Base-by-base conservation (phyloP, 257 asterid species). In the Petunia secreta region DNA sequence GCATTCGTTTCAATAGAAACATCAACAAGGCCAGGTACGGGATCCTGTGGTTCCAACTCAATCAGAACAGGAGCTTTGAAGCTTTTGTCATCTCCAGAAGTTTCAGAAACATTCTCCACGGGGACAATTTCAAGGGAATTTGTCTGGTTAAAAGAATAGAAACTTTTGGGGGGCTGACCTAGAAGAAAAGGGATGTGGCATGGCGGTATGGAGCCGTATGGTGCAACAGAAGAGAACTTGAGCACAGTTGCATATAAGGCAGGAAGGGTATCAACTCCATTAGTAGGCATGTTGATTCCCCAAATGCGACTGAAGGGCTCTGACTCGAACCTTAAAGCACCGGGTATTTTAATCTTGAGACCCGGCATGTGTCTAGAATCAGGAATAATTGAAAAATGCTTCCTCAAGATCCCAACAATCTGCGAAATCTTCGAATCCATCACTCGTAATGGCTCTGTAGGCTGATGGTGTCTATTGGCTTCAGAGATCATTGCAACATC, bases 41-140 rank as follows among this genome's bases (percentile, higher is more conserved):
- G 99, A 68, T 92, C 96, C 76, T 87, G 85, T 69, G 98, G 99
- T 86, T 95, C 98, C 87, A 95, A 90, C 81, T 95, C 97, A 80
- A 95, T 85, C 78, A 87, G 73, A 14, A 93, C 96, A n/a, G 84
- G 90, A 84, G 93, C 89, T 84, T 82, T 84, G 76, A 80, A 85
- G 82, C 79, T 85, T 62, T 89, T 88, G 85, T 87, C 91, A 84
- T 89, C 94, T 11, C 78, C 82, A 69, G 74, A 86, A 71, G 86
- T 90, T 82, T 88, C 80, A 78, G 78, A 87, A 67, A 86, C 91
- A 82, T 87, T 86, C 50, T 87, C 92, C 85, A 91, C 85, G 15
- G 97, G 93, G 69, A 93, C 91, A 55, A 92, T 89, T 38, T 93
- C 96, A 74, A 93, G 84, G 6, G 96, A 85, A 87, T 89, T 88